Base-by-base conservation (phyloP, 257 asterid genomes). In the Nicotiana paniculata region DNA sequence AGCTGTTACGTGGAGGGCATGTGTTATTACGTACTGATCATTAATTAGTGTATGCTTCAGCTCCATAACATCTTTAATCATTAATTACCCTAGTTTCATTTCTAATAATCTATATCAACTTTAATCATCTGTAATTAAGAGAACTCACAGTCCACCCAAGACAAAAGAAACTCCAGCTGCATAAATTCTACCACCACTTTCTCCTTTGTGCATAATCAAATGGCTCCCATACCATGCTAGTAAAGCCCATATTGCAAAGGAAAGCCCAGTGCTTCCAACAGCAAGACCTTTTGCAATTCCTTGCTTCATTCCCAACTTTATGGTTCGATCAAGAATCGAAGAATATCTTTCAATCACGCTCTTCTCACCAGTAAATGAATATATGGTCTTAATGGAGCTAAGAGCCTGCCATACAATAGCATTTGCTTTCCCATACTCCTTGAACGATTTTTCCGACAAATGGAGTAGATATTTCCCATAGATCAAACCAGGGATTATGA, bases 181-280 rank as follows among this genome's bases (percentile, higher is more conserved):
- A 82, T 95, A 93, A 82, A 95, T 88, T 83, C 90, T 89, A 18
- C 98, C 98, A 0, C 98, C 98, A 77, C 88, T 93, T 75, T 95
- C 97, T 32, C 98, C 97, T 74, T 85, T 93, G 84, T 93, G 88
- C 92, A 95, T 93, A 18, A 95, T 65, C 54, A 95, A 85, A 77
- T 70, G 93, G 55, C 97, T 95, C 24, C 98, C 98, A 67, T 95
- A 95, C 98, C 98, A 95, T 72, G 98, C 95, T 59, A 95, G 92
- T 82, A 95, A 87, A 18, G 93, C 98, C 98, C 98, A 95, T 48
- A 95, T 95, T 0, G 98, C 97, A 37, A 95, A 95, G 1, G 95
- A 83, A 77, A 95, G 67, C 2, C 98, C 98, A 0, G 91, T 87
- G 64, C 98, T 93, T 24, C 97, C 98, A 17, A 95, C 83, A 1